Percentiles rank a stretch among this genome's conserved stretches.
phyloP scores from a whole-genome alignment of 1,139 yeast species.

The Candida dubliniensis region DNA sequence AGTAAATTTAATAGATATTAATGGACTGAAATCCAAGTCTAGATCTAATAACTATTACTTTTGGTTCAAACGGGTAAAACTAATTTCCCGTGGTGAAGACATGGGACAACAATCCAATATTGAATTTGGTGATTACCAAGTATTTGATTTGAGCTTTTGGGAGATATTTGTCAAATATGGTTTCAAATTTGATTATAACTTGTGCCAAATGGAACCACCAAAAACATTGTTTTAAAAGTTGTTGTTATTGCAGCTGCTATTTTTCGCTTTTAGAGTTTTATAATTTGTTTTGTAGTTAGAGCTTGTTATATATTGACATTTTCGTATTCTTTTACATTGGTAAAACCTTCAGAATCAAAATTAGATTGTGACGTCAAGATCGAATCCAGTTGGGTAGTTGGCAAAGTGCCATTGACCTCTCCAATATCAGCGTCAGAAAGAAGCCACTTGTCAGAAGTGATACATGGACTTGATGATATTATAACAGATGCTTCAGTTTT shows the following conservation, averaged over 20 bases:
- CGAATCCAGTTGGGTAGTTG: slow-evolving; percentile 11
- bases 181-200: slow-evolving; percentile 34
- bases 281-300: neutral
- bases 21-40: neutral
- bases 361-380: slow-evolving; percentile 9
- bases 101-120: slow-evolving; percentile 13
- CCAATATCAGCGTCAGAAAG: slow-evolving; percentile 9
- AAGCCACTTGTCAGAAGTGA: slow-evolving; percentile 2
- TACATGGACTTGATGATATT: slow-evolving; percentile 7
- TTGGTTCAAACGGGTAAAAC: slow-evolving; percentile 40
- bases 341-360: slow-evolving; percentile 6
- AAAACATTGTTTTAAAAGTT: slow-evolving; percentile 20
- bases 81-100: slow-evolving; percentile 19
- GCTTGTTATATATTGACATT: neutral
- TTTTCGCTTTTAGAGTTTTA: neutral
- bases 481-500: slow-evolving; percentile 4
- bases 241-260: slow-evolving; percentile 1
- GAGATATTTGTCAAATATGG: slow-evolving; percentile 42
- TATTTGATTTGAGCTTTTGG: slow-evolving; percentile 46
- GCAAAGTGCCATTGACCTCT: slow-evolving; percentile 7
- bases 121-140: slow-evolving; percentile 45
- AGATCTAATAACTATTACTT: slow-evolving; percentile 24
- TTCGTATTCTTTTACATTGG: neutral
- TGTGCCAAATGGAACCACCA: slow-evolving; percentile 34
- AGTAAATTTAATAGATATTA: slow-evolving; percentile 1